These are phyloP conservation scores for Yamadazyma taylorii DNA, from an alignment of 1,139 yeast genomes.

Conservation along the genomic window DNA sequence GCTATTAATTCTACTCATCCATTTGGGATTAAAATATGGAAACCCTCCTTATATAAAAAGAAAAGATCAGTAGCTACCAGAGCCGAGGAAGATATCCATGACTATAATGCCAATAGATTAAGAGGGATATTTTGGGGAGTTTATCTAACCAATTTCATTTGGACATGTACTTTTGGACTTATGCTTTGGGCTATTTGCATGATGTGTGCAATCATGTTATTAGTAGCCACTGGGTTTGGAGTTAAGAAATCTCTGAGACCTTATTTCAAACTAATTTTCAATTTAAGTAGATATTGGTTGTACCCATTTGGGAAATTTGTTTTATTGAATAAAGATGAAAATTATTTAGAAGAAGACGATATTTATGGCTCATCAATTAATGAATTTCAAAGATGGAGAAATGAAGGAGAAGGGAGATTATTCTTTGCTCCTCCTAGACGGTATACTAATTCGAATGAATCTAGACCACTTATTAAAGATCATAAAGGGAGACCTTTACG, in stretches of 20 bases:
- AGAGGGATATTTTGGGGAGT: constrained; percentile 62
- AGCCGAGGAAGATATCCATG: constrained; percentile 94
- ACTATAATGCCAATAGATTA: constrained; percentile 54
- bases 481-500: constrained; percentile 45
- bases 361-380: constrained; percentile 83
- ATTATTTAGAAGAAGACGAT: constrained; percentile 82
- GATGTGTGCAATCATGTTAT: constrained; percentile 42
- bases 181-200: constrained; percentile 54
- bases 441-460: constrained; percentile 35
- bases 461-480: constrained; percentile 43
- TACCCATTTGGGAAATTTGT: constrained; percentile 92
- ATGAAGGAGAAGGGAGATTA: constrained; percentile 68
- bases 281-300: constrained; percentile 68
- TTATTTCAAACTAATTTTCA: constrained; percentile 63
- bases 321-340: constrained; percentile 71
- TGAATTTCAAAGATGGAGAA: constrained; percentile 89
- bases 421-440: constrained; percentile 69
- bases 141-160: constrained; percentile 66
- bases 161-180: constrained; percentile 76
- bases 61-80: constrained; percentile 86
- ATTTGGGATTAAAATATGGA: constrained; percentile 97
- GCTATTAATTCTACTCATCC: constrained; percentile 98
- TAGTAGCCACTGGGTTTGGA: constrained; percentile 51
- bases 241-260: constrained; percentile 36
- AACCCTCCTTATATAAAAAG: constrained; percentile 94